These are phyloP conservation scores for Neohortaea acidophila DNA, from an alignment of 495 filamentous ascomycete genomes.

Conservation along the genomic window DNA sequence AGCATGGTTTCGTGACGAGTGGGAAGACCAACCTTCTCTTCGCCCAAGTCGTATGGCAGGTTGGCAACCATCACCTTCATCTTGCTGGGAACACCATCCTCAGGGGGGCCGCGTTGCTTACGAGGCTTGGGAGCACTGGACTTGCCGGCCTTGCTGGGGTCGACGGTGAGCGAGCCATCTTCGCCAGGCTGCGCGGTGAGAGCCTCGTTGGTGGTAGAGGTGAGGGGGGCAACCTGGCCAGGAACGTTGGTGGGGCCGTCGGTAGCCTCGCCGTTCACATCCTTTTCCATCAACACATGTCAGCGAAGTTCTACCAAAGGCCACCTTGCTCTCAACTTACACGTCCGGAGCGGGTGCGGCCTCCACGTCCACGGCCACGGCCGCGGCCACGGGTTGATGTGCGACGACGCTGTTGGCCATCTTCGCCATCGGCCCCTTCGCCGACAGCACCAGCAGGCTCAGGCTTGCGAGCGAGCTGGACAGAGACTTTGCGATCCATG, in stretches of 20 bases:
- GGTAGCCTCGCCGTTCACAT: slow-evolving; percentile 26
- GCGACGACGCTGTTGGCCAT: slow-evolving; percentile 39
- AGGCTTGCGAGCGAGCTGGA: slow-evolving; percentile 95
- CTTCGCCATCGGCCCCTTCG: slow-evolving; percentile 44
- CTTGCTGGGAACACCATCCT: slow-evolving; percentile 95
- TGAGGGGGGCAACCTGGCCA: slow-evolving; percentile 38
- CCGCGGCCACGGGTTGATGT: slow-evolving; percentile 28
- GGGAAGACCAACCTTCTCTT: slow-evolving; percentile 63
- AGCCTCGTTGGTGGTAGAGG: slow-evolving; percentile 46
- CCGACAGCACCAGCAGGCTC: slow-evolving; percentile 59
- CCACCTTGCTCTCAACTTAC: slow-evolving; percentile 38
- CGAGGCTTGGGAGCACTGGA: slow-evolving; percentile 40
- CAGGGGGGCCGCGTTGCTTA: slow-evolving; percentile 81
- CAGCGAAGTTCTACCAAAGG: neutral
- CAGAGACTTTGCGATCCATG: slow-evolving; percentile 93
- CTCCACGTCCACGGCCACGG: slow-evolving; percentile 49
- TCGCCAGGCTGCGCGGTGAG: slow-evolving; percentile 35
- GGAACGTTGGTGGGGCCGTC: slow-evolving; percentile 39
- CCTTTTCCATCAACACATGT: neutral
- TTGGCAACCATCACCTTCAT: slow-evolving; percentile 99
- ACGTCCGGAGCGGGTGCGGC: slow-evolving; percentile 60
- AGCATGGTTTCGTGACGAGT: neutral
- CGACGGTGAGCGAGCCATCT: slow-evolving; percentile 28
- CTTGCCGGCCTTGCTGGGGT: slow-evolving; percentile 30
- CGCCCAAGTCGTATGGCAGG: slow-evolving; percentile 90